Base-by-base conservation (phyloP, 495 filamentous ascomycete species). In the Penicillium coffeae region DNA sequence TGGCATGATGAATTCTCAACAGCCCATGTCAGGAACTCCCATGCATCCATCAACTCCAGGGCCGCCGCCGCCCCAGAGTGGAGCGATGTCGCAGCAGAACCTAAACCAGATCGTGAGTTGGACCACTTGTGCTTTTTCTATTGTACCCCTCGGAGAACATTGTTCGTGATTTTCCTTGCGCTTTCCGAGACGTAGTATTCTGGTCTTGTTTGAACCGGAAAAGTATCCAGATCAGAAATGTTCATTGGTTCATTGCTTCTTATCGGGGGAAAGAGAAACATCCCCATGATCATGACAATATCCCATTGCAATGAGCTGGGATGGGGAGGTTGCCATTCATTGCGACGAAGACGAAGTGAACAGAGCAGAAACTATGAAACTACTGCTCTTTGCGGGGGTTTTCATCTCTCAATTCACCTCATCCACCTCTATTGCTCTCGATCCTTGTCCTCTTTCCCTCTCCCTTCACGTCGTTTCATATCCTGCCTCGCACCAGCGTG, bases 51-150 rank as follows among this genome's bases (percentile, higher is more conserved):
- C 68, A 21, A 62, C 69, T n/a, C 59, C 66, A 25, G 71, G 70
- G 7, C 66, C 68, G 12, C 66, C 52, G n/a, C 68, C 58, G 34
- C 70, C 68, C 38, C 75, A 52, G 38, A 66, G 57, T 52, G 78
- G 66, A 50, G 77, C 56, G 55, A 81, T 73, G 77, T 87, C 87
- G 3, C 86, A 88, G 35, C 90, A 94, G 54, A 95, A 96, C 60
- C 65, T 98, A 7, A 98, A 98, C 52, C 89, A 94, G 55, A 98
- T 98, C 63, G 92, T 96, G 78, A 76, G 88, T 76, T 21, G 52
- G 42, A 21, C 38, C 33, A 21, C 18, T 21, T 50, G 18, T 19
- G 9, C 14, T 18, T 15, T 35, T 32, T 33, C 21, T 42, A 20
- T 10, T 21, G 14, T 18, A 21, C 33, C 27, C 9, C 8, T 13